phyloP scores from a whole-genome alignment of 2,329 filamentous ascomycete species.

The Sporothrix phasma region DNA sequence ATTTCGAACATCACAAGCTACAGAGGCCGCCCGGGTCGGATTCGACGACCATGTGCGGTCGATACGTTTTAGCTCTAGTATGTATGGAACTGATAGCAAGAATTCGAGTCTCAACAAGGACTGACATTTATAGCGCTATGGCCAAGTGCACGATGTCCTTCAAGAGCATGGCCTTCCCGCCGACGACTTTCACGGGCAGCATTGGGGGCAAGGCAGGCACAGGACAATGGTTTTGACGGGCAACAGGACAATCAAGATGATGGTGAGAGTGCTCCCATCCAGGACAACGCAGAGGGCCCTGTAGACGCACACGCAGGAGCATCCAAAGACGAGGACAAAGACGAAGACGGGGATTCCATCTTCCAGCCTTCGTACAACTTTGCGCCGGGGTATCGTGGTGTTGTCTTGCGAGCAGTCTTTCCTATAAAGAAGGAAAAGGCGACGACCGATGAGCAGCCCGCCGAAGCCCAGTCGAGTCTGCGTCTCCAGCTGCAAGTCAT shows the following conservation, averaged over 20 bases:
- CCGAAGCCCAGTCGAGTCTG: constrained; percentile 20
- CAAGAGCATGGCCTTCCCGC: constrained; percentile 42
- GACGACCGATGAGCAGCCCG: not conserved
- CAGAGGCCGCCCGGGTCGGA: too few species aligned
- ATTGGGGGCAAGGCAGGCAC: too few species aligned
- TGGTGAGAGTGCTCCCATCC: constrained; percentile 58
- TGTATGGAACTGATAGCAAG: too few species aligned
- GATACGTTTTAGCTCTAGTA: too few species aligned
- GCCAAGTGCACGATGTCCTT: constrained; percentile 63
- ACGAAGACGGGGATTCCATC: too few species aligned
- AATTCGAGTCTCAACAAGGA: too few species aligned
- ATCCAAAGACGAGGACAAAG: constrained; percentile 20
- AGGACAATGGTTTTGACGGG: not conserved
- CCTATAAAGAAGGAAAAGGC: not conserved
- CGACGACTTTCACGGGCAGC: not conserved
- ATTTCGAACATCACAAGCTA: too few species aligned
- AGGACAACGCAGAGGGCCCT: constrained; percentile 36
- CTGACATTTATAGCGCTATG: constrained; percentile 50
- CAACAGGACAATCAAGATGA: constrained; percentile 61
- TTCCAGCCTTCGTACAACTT: constrained; percentile 82
- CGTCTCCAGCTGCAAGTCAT: constrained; percentile 81
- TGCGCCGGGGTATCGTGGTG: constrained; percentile 73
- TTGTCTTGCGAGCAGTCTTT: constrained; percentile 57
- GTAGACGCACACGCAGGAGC: constrained; percentile 15
- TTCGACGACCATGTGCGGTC: too few species aligned